Evolutionary conservation across 164 flowering plant species (phyloP).

Genomic region (Annona cherimola): DNA sequence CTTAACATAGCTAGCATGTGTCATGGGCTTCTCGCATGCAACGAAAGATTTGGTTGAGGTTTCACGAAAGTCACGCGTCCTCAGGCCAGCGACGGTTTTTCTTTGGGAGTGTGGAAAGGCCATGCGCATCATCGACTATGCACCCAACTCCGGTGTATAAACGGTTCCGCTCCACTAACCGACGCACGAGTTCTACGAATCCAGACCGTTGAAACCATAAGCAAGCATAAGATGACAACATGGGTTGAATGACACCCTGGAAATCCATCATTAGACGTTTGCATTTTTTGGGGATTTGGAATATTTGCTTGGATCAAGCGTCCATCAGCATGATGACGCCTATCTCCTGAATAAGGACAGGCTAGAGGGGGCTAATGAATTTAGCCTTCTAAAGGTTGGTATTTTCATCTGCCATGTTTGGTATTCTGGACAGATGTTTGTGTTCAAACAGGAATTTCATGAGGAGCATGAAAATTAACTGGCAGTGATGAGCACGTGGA

Average conservation of each 20-base stretch:
- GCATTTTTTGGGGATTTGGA: too few relatives aligned
- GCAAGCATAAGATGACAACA: not conserved
- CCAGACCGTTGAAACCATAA: not conserved
- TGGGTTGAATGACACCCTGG: not conserved
- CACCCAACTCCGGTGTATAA: not conserved
- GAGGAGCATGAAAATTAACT: too few relatives aligned
- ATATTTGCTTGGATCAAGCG: not conserved
- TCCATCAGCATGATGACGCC: not conserved
- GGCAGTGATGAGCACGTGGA: too few relatives aligned
- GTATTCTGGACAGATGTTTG: too few relatives aligned
- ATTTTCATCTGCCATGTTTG: too few relatives aligned
- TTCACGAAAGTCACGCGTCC: constrained; percentile 1
- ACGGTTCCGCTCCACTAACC: not conserved
- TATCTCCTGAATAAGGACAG: not conserved
- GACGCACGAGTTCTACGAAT: not conserved
- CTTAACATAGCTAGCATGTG: not conserved
- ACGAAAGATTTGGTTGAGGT: not conserved
- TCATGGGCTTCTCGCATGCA: not conserved
- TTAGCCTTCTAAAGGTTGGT: not conserved
- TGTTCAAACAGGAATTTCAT: too few relatives aligned
- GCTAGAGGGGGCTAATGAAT: not conserved
- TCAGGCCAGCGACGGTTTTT: not conserved
- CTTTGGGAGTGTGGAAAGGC: not conserved
- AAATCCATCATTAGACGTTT: not conserved
- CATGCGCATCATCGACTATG: not conserved